Conservation (phyloP, 1,139 yeast genomes). For the Magnusiomyces ingens region DNA sequence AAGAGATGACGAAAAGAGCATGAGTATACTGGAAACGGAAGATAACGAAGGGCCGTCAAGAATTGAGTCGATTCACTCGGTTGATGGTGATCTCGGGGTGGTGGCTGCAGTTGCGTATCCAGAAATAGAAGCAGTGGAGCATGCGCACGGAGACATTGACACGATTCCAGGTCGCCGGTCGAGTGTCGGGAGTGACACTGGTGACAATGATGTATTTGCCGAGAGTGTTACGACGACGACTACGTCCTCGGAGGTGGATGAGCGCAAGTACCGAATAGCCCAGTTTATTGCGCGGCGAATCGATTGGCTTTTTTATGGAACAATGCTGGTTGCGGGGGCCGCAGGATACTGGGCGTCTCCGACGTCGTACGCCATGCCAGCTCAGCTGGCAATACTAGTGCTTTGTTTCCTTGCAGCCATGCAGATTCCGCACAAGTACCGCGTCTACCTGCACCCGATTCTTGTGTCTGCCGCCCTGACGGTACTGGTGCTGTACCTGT, state of each 20-base stretch:
- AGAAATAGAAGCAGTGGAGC: background rate
- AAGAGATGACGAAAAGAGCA: too few relatives aligned
- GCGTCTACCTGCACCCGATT: conserved; percentile 61
- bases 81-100: too few relatives aligned
- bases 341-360: conserved; percentile 30
- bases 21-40: too few relatives aligned
- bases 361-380: conserved; percentile 51
- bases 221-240: background rate
- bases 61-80: too few relatives aligned
- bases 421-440: conserved; percentile 43
- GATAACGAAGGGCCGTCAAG: too few relatives aligned
- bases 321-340: conserved; percentile 47
- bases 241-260: background rate
- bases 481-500: conserved; percentile 55
- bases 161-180: background rate
- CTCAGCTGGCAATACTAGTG: conserved; percentile 56
- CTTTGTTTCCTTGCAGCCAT: conserved; percentile 49
- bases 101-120: too few relatives aligned
- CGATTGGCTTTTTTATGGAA: conserved; percentile 49
- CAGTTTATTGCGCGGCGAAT: conserved; percentile 41
- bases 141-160: conserved; percentile 6
- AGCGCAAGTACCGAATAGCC: conserved; percentile 26
- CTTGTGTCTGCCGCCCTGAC: conserved; percentile 56
- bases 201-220: background rate
- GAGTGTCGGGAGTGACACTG: background rate